phyloP scores from a whole-genome alignment of 2,329 filamentous ascomycete genomes.

The Penicillium digitatum region DNA sequence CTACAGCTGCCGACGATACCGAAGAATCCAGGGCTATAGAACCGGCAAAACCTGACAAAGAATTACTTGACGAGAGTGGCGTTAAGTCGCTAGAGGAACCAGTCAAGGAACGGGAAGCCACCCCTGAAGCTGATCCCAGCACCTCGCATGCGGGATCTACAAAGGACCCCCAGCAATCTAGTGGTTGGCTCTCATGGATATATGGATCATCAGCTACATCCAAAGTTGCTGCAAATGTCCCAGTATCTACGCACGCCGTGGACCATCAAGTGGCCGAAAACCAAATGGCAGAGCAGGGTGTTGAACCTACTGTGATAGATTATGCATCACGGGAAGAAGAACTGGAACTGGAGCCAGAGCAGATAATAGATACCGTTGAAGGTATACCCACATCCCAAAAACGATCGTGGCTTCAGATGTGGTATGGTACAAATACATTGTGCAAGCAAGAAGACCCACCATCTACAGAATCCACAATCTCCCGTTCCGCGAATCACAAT shows the following conservation, averaged over 20 bases:
- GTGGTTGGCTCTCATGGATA: slow-evolving; percentile 41
- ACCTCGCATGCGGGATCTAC: slow-evolving; percentile 13
- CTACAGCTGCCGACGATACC: slow-evolving; percentile 23
- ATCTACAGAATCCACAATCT: slow-evolving; percentile 11
- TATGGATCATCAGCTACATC: slow-evolving; percentile 24
- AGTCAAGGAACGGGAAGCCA: slow-evolving; percentile 17
- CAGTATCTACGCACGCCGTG: slow-evolving; percentile 15
- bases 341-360: slow-evolving; percentile 9
- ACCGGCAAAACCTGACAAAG: slow-evolving; percentile 18
- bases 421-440: slow-evolving; percentile 32
- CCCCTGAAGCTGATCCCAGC: slow-evolving; percentile 12
- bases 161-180: slow-evolving; percentile 18
- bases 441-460: slow-evolving; percentile 26
- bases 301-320: slow-evolving; percentile 5
- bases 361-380: slow-evolving; percentile 4
- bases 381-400: slow-evolving; percentile 28
- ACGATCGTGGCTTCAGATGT: slow-evolving; percentile 46
- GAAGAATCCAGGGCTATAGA: slow-evolving; percentile 14
- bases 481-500: slow-evolving; percentile 10
- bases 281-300: slow-evolving; percentile 12
- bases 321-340: slow-evolving; percentile 11
- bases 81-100: slow-evolving; percentile 15
- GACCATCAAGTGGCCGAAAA: slow-evolving; percentile 8
- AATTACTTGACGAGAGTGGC: slow-evolving; percentile 13
- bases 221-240: slow-evolving; percentile 6